Evolutionary conservation across 2,329 filamentous ascomycete species (phyloP).

Genomic region (Colletotrichum horii): DNA sequence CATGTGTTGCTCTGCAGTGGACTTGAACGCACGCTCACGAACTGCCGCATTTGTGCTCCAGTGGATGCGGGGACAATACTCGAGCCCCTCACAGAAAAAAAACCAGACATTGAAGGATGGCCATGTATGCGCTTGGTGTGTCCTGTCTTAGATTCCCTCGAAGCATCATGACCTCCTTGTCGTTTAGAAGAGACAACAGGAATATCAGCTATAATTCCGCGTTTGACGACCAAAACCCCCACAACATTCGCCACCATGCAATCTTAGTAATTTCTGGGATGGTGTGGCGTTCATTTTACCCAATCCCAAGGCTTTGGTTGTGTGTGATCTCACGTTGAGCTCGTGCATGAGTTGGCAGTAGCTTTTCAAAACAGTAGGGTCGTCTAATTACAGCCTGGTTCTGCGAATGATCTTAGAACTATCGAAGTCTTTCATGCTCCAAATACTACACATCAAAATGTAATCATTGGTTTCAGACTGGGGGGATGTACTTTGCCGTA

Average conservation of each 20-base stretch:
- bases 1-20: background rate
- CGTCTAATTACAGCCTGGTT: background rate
- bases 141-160: background rate
- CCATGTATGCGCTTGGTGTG: background rate
- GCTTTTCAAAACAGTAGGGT: background rate
- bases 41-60: background rate
- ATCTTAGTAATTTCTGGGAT: background rate
- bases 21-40: background rate
- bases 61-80: background rate
- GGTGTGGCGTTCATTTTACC: no score
- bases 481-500: rapidly evolving
- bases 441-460: background rate
- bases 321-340: background rate
- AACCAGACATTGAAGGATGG: background rate
- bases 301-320: no score
- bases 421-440: background rate
- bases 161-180: background rate
- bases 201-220: rapidly evolving
- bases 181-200: background rate
- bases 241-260: rapidly evolving
- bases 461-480: background rate
- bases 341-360: background rate
- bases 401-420: background rate
- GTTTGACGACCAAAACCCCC: background rate
- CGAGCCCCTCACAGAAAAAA: background rate